phyloP scores from a whole-genome alignment of 108 stramenopile genomes.

The Cyclotella sp. region DNA sequence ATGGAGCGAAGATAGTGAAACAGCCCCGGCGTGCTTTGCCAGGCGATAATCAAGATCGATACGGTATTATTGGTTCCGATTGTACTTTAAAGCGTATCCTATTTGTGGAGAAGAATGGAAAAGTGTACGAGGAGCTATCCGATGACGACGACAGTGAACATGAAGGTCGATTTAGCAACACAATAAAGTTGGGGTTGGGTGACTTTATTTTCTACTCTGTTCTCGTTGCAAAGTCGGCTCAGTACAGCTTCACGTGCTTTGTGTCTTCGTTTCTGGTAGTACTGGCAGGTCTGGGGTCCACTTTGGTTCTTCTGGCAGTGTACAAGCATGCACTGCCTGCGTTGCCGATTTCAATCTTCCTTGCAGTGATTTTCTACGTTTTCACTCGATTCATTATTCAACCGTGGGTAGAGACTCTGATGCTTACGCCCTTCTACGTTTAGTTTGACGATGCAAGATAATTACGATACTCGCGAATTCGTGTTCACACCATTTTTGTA shows the following conservation, averaged over 20 bases:
- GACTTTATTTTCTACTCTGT: constrained; percentile 99
- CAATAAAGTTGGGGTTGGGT: constrained; percentile 60
- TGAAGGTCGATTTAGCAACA: constrained; percentile 51
- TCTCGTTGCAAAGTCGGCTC: constrained; percentile 92
- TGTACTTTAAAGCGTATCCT: constrained; percentile 74
- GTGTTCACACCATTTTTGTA: too few species aligned
- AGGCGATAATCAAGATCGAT: constrained; percentile 35
- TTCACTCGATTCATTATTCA: constrained; percentile 69
- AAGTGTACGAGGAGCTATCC: constrained; percentile 76
- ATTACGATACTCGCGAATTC: not conserved
- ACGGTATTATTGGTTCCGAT: constrained; percentile 61
- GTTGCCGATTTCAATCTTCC: constrained; percentile 86
- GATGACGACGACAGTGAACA: constrained; percentile 63
- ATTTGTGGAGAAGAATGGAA: constrained; percentile 73
- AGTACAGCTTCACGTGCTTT: constrained; percentile 92
- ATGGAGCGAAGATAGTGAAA: constrained; percentile 50
- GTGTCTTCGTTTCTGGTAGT: constrained; percentile 89
- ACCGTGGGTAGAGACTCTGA: constrained; percentile 78
- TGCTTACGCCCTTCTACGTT: constrained; percentile 77
- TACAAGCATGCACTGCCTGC: constrained; percentile 94
- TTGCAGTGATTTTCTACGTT: constrained; percentile 85
- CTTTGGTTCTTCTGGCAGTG: constrained; percentile 90
- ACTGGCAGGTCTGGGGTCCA: constrained; percentile 90
- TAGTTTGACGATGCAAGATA: constrained; percentile 20
- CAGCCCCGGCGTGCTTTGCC: constrained; percentile 43